Evolutionary conservation across 2,329 filamentous ascomycete species (phyloP).

Genomic region (Herpotrichia juniperi): DNA sequence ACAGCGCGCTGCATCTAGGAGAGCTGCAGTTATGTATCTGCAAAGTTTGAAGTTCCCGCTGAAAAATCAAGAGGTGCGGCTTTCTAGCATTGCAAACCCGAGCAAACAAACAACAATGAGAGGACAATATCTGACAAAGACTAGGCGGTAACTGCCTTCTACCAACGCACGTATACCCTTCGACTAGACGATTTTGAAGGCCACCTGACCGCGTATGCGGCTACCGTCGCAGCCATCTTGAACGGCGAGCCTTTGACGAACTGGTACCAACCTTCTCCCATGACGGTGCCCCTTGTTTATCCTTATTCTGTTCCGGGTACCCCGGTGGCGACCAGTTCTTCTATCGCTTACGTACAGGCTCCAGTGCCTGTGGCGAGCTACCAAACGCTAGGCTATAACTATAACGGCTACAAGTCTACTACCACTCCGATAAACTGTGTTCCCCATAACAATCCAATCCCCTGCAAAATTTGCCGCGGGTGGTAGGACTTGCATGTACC

Average conservation of each 20-base stretch:
- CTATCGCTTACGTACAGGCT: too few species aligned
- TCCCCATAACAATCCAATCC: too few species aligned
- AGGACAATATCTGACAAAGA: neutral
- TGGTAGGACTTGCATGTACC: too few species aligned
- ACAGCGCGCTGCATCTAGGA: neutral
- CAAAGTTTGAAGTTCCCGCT: neutral
- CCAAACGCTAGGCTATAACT: too few species aligned
- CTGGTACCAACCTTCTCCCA: too few species aligned
- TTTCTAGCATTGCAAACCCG: neutral
- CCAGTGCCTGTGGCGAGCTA: too few species aligned
- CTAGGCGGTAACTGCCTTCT: neutral
- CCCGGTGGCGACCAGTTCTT: too few species aligned
- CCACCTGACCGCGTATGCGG: neutral
- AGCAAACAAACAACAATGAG: neutral
- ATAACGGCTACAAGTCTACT: too few species aligned
- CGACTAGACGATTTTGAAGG: neutral
- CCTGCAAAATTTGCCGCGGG: too few species aligned
- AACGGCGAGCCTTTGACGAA: neutral
- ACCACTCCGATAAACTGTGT: too few species aligned
- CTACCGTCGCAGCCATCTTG: neutral
- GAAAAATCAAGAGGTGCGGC: neutral
- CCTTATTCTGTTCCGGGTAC: too few species aligned
- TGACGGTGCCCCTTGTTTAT: too few species aligned
- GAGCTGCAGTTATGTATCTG: neutral
- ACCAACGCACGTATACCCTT: neutral